A percentile compares a stretch with the other conserved stretches of the same genome.
Evolutionary conservation across 192 early-diverging fungal genomes (phyloP).

Genomic region (Neocallimastix lanati): DNA sequence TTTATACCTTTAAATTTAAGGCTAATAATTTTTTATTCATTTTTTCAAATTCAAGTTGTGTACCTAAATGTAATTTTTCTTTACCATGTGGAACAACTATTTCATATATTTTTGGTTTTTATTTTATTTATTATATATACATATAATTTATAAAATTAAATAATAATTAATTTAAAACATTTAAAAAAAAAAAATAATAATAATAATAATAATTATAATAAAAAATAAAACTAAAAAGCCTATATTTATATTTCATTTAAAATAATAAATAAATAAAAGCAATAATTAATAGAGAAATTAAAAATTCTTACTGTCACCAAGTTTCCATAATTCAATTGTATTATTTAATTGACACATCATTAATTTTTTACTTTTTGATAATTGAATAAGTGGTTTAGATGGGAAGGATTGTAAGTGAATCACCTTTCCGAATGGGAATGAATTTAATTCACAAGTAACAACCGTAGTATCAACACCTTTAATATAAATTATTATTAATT

Average conservation of each 20-base stretch:
- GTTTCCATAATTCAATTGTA: conserved; percentile 61
- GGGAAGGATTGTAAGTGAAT: conserved; percentile 33
- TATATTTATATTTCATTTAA: too few species aligned
- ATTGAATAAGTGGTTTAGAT: conserved; percentile 24
- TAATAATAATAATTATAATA: too few species aligned
- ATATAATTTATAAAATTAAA: too few species aligned
- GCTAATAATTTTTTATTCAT: conserved; percentile 51
- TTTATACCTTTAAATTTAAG: conserved; percentile 54
- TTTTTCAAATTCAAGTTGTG: conserved; percentile 21
- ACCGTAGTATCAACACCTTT: conserved; percentile 25
- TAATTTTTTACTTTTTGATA: conserved; percentile 9
- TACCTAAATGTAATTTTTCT: not conserved
- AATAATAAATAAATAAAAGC: too few species aligned
- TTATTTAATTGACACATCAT: conserved; percentile 44
- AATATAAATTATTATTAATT: too few species aligned
- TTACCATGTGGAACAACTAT: not conserved
- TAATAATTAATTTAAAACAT: too few species aligned
- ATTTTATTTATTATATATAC: too few species aligned
- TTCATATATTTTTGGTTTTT: too few species aligned
- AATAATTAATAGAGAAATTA: too few species aligned
- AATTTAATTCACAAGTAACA: conserved; percentile 12
- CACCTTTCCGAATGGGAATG: conserved; percentile 14
- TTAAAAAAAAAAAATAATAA: too few species aligned
- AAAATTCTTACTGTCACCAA: conserved; percentile 35
- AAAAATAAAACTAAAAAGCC: too few species aligned